A percentile compares a stretch with the other conserved stretches of the same genome.
phyloP scores from a whole-genome alignment of 768 basidiomycete species.

The Heimioporus sp. region DNA sequence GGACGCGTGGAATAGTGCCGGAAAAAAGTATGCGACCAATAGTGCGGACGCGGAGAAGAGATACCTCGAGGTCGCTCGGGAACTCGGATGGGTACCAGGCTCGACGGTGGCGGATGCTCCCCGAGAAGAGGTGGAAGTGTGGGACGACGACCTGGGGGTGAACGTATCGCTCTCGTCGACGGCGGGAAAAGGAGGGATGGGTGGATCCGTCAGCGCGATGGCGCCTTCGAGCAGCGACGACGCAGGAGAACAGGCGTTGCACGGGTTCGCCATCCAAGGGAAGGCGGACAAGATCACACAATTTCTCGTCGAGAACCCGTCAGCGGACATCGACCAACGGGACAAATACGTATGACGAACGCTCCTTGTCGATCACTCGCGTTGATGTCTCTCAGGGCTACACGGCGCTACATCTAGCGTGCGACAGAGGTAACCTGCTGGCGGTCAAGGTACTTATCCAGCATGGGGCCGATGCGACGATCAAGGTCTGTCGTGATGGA shows the following conservation, averaged over 20 bases:
- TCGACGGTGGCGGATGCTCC: conserved; percentile 3
- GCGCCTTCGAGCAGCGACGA: conserved; percentile 38
- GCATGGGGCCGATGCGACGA: conserved; percentile 58
- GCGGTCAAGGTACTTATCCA: conserved; percentile 58
- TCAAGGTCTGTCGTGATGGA: conserved; percentile 50
- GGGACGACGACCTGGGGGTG: conserved; percentile 40
- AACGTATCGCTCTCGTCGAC: conserved; percentile 20
- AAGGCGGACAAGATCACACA: conserved; percentile 44
- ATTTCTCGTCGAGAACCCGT: conserved; percentile 42
- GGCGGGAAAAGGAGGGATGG: conserved; percentile 43
- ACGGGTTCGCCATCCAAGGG: conserved; percentile 62
- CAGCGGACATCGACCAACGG: conserved; percentile 50
- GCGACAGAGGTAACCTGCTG: conserved; percentile 69
- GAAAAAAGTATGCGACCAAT: conserved; percentile 45
- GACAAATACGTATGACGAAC: conserved; percentile 71
- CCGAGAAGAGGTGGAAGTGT: conserved; percentile 35
- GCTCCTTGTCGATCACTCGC: background rate
- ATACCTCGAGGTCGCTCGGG: conserved; percentile 68
- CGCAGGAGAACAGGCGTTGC: conserved; percentile 46
- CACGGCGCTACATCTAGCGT: conserved; percentile 82
- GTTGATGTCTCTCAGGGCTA: conserved; percentile 59
- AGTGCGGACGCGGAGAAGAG: conserved; percentile 51
- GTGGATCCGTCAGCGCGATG: conserved; percentile 62
- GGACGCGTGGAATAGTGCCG: conserved; percentile 72
- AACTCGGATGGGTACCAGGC: conserved; percentile 64